A percentile compares a stretch with the other conserved stretches of the same genome.
These are phyloP conservation scores for Talaromyces sp. DNA, from an alignment of 2,329 filamentous ascomycete genomes.

Conservation along the genomic window DNA sequence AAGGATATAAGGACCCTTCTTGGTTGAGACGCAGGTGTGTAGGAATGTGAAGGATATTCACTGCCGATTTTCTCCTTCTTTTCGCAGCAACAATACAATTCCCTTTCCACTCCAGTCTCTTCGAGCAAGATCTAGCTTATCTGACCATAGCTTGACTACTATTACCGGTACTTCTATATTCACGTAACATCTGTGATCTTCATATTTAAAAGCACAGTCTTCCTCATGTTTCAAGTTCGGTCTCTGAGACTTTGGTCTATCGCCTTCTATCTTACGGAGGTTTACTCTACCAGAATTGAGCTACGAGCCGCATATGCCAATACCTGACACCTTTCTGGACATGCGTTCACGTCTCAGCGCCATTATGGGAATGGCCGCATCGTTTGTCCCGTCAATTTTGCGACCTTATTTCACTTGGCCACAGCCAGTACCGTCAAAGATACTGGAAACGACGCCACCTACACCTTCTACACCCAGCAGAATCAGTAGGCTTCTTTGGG, in stretches of 20 bases:
- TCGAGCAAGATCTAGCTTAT: too few species aligned
- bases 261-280: neutral
- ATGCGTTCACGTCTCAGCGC: neutral
- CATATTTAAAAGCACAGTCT: neutral
- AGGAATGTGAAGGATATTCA: too few species aligned
- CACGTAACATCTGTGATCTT: neutral
- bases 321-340: neutral
- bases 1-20: too few species aligned
- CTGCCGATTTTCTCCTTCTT: too few species aligned
- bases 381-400: neutral
- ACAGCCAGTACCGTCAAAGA: slow-evolving; percentile 19
- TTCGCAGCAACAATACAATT: too few species aligned
- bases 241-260: neutral
- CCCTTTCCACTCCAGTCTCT: too few species aligned
- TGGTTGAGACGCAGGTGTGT: too few species aligned
- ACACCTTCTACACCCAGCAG: slow-evolving; percentile 23
- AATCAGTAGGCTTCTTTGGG: slow-evolving; percentile 25
- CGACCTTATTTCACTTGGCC: slow-evolving; percentile 30
- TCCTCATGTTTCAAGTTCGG: neutral
- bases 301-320: neutral
- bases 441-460: slow-evolving; percentile 25
- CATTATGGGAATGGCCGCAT: neutral
- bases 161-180: neutral
- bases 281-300: neutral
- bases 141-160: neutral